Base-by-base conservation (phyloP, 2,329 filamentous ascomycete genomes). In the Alternaria triticina region DNA sequence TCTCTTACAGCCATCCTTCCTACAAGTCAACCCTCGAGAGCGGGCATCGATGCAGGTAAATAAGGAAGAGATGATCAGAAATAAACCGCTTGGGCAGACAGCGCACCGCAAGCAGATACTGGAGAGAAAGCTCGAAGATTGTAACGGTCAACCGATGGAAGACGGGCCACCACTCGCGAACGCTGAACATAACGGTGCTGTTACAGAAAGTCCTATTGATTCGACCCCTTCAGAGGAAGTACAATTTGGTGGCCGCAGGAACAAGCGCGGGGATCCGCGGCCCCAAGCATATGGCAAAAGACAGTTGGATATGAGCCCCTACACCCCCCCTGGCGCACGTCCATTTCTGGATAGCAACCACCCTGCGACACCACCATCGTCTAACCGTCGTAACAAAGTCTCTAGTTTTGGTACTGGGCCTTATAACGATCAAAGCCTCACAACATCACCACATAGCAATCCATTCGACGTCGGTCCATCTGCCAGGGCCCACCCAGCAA, bases 21-120 rank as follows among this genome's bases (percentile, higher is more conserved):
- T n/a, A n/a, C n/a, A n/a, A n/a, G n/a, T n/a, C n/a, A n/a, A n/a
- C n/a, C 55, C 49, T 36, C 45, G 47, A 1, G 44, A 54, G 8
- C 33, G 45, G 33, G 59, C 27, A 3, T 59, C 59, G 3, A 62
- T 59, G 55, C 55, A 62, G 5, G 6, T 54, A 3, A 51, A 43
- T 1, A 65, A 59, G 28, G 33, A 43, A 13, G n/a, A 30, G 0
- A 15, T 64, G 23, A 61, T 58, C 25, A 54, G 50, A 6, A 56
- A 17, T 12, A 61, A 58, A 20, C 62, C 46, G 1, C 46, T 50
- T 5, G 46, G 46, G 9, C 46, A 50, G 2, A 50, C 46, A 9
- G 11, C 46, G 10, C 46, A 50, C 20, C 46, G 46, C 2, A 50
- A 20, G 5, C 3, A 50, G 2, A 50, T 50, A 3, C 3, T 50